phyloP scores from a whole-genome alignment of 495 filamentous ascomycete species.

The Podospora anserina region DNA sequence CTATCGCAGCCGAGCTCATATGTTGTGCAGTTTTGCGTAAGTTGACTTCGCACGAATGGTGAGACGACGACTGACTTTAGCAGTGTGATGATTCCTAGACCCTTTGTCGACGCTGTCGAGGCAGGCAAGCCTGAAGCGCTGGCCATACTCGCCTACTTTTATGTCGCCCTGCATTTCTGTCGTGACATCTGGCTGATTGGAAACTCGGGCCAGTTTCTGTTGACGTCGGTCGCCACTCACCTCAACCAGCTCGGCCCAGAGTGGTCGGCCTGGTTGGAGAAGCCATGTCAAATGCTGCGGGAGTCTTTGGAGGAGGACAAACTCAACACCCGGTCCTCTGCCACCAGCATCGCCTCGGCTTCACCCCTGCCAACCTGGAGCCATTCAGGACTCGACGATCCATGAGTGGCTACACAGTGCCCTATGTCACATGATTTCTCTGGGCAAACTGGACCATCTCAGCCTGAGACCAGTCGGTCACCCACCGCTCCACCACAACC shows the following conservation, averaged over 20 bases:
- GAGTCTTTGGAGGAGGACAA: constrained; percentile 4
- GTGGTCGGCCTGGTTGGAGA: constrained; percentile 32
- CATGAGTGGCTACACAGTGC: not conserved
- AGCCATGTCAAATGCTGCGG: constrained; percentile 24
- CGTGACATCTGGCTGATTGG: constrained; percentile 28
- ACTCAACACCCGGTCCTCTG: not conserved
- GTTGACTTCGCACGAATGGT: not conserved
- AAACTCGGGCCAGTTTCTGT: constrained; percentile 25
- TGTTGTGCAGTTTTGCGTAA: constrained; percentile 24
- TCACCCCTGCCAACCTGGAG: not conserved
- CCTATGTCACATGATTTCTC: not conserved
- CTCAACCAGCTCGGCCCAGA: constrained; percentile 27
- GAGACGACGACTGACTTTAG: not conserved
- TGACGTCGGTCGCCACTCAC: constrained; percentile 20
- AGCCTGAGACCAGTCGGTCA: not conserved
- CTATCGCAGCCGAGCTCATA: constrained; percentile 11
- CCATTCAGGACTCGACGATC: not conserved
- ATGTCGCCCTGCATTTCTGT: constrained; percentile 27
- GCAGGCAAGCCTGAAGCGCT: constrained; percentile 28
- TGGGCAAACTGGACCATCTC: not conserved
- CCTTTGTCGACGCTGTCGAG: constrained; percentile 27
- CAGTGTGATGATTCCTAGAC: constrained; percentile 19
- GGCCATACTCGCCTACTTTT: constrained; percentile 33
- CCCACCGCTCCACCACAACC: not conserved
- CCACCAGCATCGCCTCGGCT: not conserved